Conservation (phyloP, 805 yeast species). For the Sugiyamaella valdiviana region DNA sequence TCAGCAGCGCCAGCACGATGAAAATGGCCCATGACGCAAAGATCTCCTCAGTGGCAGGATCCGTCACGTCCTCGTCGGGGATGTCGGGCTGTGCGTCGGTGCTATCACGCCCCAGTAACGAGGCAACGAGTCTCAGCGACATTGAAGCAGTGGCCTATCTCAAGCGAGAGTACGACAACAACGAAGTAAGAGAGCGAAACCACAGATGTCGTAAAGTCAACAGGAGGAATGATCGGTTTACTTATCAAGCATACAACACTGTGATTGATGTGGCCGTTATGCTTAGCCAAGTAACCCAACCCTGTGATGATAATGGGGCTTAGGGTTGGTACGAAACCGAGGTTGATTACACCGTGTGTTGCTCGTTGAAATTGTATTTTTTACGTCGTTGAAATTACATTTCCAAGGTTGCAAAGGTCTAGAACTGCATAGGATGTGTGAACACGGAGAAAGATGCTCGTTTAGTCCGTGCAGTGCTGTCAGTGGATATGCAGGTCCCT, state of each 20-base stretch:
- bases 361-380: no score
- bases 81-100: constrained; percentile 35
- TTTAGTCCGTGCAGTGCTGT: no score
- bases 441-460: no score
- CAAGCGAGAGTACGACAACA: not conserved
- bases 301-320: not conserved
- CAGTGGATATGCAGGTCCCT: no score
- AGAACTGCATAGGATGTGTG: no score
- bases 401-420: no score
- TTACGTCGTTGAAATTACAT: no score
- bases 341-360: no score
- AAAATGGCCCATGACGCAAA: constrained; percentile 97
- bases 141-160: not conserved
- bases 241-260: not conserved
- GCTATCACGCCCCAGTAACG: constrained; percentile 27
- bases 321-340: no score
- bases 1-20: constrained; percentile 70
- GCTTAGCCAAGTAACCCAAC: not conserved
- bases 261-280: not conserved
- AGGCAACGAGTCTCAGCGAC: not conserved
- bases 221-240: not conserved
- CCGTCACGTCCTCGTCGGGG: constrained; percentile 50
- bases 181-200: no score
- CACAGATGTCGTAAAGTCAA: no score
- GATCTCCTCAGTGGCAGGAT: constrained; percentile 90